Evolutionary conservation across 768 basidiomycete genomes (phyloP), one percentile per base, ranked within the genome.

Genomic region (Hydnomerulius pinastri): DNA sequence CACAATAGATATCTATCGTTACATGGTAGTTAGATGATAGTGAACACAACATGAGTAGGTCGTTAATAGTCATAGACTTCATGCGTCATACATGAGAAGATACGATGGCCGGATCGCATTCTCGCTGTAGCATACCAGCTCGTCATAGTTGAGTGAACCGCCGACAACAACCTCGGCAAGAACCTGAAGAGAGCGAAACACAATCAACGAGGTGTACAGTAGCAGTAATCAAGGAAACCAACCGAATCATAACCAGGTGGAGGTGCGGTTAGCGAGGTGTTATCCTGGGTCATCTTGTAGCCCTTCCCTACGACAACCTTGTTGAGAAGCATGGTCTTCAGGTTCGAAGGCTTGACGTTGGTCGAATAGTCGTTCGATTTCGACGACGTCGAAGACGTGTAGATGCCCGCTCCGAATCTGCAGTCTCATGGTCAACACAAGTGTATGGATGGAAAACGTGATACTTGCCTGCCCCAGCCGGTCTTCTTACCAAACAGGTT

Each of bases 361-460:
- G 70, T 73, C 10, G 85, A 85, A 60, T 88, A 88, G 65, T 88
- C 86, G 51, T 86, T 82, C 15, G 86, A 85, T 78, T 87, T 87
- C 6, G 86, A 87, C n/a, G 86, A 86, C 1, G 86, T 87, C n/a
- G 83, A 83, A 5, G 85, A 85, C 1, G 85, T 86, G 61, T 87
- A 87, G 35, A 87, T 83, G 21, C 86, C 86, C 30, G 79, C 78
- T 21, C 86, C 86, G 43, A 87, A 86, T 52, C 85, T 86, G 55
- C 17, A 48, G 18, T 24, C 5, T 30, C 13, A 35, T n/a, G 41
- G 52, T 61, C 43, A 51, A 42, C 36, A 24, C 39, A 28, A 17
- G 33, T 6, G 17, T 15, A 39, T 50, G 5, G 2, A 27, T 25
- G 33, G 7, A 23, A 40, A 36, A 51, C 15, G 6, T 2, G 20